Evolutionary conservation across 352 stramenopile genomes (phyloP).

Genomic region (Thalassiosira ordinaria): DNA sequence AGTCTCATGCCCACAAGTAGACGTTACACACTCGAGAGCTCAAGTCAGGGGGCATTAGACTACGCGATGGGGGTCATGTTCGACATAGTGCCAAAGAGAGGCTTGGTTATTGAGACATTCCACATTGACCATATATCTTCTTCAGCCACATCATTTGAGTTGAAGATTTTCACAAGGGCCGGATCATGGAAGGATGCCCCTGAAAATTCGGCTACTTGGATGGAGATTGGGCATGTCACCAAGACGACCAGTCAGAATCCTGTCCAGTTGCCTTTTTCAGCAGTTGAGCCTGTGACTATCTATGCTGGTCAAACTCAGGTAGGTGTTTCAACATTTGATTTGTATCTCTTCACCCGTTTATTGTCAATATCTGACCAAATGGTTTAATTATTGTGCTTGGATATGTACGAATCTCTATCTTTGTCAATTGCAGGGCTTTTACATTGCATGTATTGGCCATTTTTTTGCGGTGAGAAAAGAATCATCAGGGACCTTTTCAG

Average conservation of each 20-base stretch:
- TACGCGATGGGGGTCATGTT: constrained; percentile 34
- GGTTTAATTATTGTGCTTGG: no score
- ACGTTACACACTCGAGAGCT: background rate
- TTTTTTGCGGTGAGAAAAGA: constrained; percentile 28
- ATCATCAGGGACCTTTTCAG: background rate
- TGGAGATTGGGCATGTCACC: constrained; percentile 8
- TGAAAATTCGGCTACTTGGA: constrained; percentile 16
- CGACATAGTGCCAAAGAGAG: constrained; percentile 19
- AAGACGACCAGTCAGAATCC: background rate
- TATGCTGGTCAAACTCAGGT: constrained; percentile 26
- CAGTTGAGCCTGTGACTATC: constrained; percentile 21
- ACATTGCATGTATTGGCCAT: constrained; percentile 24
- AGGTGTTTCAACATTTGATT: background rate
- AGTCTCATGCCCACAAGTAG: constrained; percentile 22
- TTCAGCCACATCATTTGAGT: constrained; percentile 4
- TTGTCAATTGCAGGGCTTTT: constrained; percentile 9
- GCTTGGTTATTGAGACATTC: constrained; percentile 33
- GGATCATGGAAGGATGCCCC: background rate
- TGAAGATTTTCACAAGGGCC: constrained; percentile 28
- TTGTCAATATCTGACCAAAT: no score
- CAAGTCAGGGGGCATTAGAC: background rate
- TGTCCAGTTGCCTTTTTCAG: constrained; percentile 16
- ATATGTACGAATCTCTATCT: no score
- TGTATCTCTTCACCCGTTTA: no score
- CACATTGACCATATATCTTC: constrained; percentile 9